Base-by-base conservation (phyloP, 106 monocot species). In the Chionographis japonica region DNA sequence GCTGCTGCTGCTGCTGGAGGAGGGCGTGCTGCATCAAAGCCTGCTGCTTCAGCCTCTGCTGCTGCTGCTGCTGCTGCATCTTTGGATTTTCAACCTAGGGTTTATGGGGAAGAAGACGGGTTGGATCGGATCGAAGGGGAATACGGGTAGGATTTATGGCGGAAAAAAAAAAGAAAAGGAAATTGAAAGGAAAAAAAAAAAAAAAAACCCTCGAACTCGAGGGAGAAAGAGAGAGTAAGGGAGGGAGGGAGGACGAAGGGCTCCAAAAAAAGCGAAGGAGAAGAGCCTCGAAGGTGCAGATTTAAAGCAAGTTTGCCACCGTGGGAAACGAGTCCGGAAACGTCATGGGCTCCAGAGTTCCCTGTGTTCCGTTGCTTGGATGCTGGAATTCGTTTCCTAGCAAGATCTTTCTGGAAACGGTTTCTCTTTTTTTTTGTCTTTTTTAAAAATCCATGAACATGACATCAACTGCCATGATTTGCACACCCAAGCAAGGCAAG, bases 1-100 rank as follows among this genome's bases (percentile, higher is more conserved):
- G 77, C 40, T 67, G 73, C 64, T 80, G 82, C 66, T 77, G 85
- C 64, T 72, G 75, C 55, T 75, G 79, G 11, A 82, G 71, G 54
- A 78, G 64, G 16, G 85, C 85, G 53, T 85, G 85, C 68, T 85
- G 85, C 81, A 81, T 81, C 53, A 86, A 56, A 11, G 66, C 78
- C 58, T 74, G 61, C 79, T 75, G 79, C 76, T 84, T 75, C 70
- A 38, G 68, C 62, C 27, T 27, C 27, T 73, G 77, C 40, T 67
- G 73, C 64, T 80, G 82, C 66, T 77, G 85, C 70, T 40, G 68
- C 62, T 81, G 81, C 60, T 81, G 69, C 81, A 75, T 78, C 62
- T 52, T 79, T 55, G 19, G 43, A 12, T 10, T 46, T 46, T 27
- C 27, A 27, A 27, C 27, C 27, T 27, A 27, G 37, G 65, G 40